These are phyloP conservation scores for Ettlia oleoabundans DNA, from an alignment of 139 green algal species.

Conservation along the genomic window DNA sequence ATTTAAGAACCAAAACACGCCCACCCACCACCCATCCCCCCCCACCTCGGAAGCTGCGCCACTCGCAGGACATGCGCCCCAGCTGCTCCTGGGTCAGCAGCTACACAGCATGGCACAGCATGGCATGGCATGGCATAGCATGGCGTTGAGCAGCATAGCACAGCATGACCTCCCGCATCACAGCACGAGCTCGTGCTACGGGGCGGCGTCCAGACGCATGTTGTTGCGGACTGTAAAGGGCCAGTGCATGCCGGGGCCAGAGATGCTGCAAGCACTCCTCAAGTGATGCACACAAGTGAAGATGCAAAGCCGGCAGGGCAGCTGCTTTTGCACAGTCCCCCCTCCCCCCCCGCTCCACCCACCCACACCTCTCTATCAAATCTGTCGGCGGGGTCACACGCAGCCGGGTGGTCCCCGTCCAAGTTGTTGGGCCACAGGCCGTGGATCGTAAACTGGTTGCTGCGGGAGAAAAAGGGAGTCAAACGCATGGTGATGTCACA, in stretches of 20 bases:
- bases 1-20: no score
- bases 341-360: not conserved
- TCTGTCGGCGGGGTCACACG: slow-evolving; percentile 42
- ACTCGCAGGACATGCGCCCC: slow-evolving; percentile 30
- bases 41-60: slow-evolving; percentile 28
- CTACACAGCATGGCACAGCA: not conserved
- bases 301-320: no score
- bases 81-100: not conserved
- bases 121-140: not conserved
- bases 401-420: slow-evolving; percentile 63
- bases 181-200: no score
- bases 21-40: not conserved
- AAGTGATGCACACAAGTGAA: not conserved
- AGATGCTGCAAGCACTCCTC: no score
- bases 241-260: not conserved
- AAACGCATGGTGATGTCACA: not conserved
- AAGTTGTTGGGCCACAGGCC: slow-evolving; percentile 79
- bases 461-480: slow-evolving; percentile 13
- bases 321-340: no score
- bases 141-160: not conserved
- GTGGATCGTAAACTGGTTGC: slow-evolving; percentile 77
- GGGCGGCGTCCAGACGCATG: not conserved
- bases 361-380: slow-evolving; percentile 25
- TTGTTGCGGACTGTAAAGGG: not conserved
- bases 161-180: not conserved